Conservation (phyloP, 176 grass and related monocot species). For the Melocanna baccifera region DNA sequence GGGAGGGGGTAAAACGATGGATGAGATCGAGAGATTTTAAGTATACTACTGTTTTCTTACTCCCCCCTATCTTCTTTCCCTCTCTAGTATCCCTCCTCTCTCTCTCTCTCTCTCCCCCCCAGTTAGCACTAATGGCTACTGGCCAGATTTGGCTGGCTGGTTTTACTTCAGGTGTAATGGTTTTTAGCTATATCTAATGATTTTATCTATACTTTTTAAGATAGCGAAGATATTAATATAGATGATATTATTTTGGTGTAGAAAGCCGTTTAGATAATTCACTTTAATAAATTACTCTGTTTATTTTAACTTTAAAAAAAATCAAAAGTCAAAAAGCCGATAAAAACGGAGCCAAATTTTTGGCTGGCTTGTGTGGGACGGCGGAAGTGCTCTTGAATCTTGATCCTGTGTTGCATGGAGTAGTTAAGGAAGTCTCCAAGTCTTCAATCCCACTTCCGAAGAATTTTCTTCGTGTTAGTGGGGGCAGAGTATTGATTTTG, state of each 20-base stretch:
- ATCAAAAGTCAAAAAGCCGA: no score
- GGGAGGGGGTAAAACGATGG: neutral
- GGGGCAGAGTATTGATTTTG: no score
- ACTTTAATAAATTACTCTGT: fast-evolving
- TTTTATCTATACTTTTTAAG: no score
- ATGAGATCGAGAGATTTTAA: slow-evolving; percentile 5
- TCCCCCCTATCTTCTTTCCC: neutral
- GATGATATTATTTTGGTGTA: no score
- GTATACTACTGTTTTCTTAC: neutral
- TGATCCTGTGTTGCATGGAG: neutral
- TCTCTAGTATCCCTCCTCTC: neutral
- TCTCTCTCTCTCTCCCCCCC: neutral
- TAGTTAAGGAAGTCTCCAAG: neutral
- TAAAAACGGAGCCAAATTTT: neutral
- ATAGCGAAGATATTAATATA: fast-evolving
- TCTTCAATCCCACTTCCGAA: neutral
- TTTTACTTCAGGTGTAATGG: neutral
- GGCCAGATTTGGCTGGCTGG: neutral
- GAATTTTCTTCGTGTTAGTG: neutral
- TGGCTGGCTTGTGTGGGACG: neutral
- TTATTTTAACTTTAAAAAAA: no score
- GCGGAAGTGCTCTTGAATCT: neutral
- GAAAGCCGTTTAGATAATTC: no score
- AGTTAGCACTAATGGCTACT: neutral
- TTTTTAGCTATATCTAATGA: no score